phyloP scores from a whole-genome alignment of 352 stramenopile genomes.

The Stephanocyclus meneghinianus region DNA sequence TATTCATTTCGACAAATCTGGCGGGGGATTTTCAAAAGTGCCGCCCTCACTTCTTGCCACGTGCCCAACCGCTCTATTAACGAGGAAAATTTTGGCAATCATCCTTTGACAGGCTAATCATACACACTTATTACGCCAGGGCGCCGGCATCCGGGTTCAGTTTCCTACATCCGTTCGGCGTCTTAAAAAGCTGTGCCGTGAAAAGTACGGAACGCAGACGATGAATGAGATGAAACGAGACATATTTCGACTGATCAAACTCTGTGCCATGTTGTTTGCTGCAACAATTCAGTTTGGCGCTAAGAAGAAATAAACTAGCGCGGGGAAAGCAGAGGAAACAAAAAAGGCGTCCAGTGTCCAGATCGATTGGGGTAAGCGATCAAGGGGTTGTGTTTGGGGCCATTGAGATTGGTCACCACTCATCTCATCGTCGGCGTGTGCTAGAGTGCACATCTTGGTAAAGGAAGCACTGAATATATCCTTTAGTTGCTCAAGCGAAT shows the following conservation, averaged over 20 bases:
- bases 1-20: too few relatives aligned
- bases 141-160: background rate
- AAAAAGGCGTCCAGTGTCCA: too few relatives aligned
- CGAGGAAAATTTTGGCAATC: too few relatives aligned
- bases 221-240: background rate
- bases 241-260: conserved; percentile 11
- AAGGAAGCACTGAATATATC: too few relatives aligned
- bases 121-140: background rate
- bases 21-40: too few relatives aligned
- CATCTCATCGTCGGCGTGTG: background rate
- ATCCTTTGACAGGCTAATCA: background rate
- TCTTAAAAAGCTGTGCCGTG: conserved; percentile 14
- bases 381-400: background rate
- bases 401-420: background rate
- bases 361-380: background rate
- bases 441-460: background rate
- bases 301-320: background rate
- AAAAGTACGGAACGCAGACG: background rate
- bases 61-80: too few relatives aligned
- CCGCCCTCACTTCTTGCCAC: too few relatives aligned
- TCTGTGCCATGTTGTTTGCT: background rate
- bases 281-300: background rate
- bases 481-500: too few relatives aligned
- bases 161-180: background rate
- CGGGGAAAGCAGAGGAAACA: background rate